A percentile compares a stretch with the other conserved stretches of the same genome.
phyloP scores from a whole-genome alignment of 768 basidiomycete species.

The Cystobasidium ongulense region DNA sequence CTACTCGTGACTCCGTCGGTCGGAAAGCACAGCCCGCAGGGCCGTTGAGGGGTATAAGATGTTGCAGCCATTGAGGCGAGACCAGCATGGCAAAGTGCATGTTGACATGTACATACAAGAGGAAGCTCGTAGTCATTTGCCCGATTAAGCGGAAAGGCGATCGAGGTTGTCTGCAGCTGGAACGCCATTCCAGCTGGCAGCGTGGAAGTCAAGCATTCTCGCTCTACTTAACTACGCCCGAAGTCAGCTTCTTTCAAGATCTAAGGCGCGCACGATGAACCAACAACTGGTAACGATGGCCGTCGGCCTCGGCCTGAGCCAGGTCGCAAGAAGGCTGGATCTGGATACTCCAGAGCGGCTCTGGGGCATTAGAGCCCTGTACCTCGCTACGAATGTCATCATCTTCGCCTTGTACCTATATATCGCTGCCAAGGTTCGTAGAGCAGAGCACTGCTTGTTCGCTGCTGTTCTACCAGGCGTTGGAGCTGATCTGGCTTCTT shows the following conservation, averaged over 20 bases:
- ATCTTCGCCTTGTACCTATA: constrained; percentile 72
- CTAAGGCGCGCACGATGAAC: constrained; percentile 1
- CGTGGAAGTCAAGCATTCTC: too few relatives aligned
- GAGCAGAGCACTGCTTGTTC: neutral
- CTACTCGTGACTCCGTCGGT: too few relatives aligned
- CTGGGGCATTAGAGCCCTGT: constrained; percentile 72
- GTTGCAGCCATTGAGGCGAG: too few relatives aligned
- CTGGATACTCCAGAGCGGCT: constrained; percentile 56
- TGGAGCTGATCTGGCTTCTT: constrained; percentile 1
- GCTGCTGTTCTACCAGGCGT: neutral
- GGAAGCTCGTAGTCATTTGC: too few relatives aligned
- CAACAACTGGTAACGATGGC: constrained; percentile 7
- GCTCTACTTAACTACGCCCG: too few relatives aligned
- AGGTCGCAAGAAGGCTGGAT: constrained; percentile 10
- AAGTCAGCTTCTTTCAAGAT: neutral
- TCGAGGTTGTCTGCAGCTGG: too few relatives aligned
- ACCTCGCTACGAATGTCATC: constrained; percentile 64
- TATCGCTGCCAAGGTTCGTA: constrained; percentile 58
- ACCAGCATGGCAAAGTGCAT: too few relatives aligned
- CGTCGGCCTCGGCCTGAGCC: constrained; percentile 19
- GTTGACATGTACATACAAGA: too few relatives aligned
- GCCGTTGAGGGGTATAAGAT: too few relatives aligned
- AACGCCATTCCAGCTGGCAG: too few relatives aligned
- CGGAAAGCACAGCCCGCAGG: too few relatives aligned
- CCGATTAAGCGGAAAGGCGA: too few relatives aligned